Evolutionary conservation across 1,139 yeast species (phyloP).

Genomic region (Pneumocystis wakefieldiae): DNA sequence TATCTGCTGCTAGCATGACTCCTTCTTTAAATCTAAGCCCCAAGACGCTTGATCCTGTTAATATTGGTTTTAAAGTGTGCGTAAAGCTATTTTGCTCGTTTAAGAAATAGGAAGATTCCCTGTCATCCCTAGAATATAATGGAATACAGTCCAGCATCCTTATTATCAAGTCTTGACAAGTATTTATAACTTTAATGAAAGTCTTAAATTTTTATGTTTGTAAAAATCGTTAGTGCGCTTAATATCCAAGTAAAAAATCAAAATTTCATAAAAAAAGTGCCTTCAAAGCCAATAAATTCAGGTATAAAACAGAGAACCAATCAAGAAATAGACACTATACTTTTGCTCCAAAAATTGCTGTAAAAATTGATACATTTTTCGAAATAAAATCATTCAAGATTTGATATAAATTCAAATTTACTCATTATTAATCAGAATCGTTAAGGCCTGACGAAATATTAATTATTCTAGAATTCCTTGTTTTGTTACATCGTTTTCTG

Average conservation of each 20-base stretch:
- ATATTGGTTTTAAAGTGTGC: constrained; percentile 87
- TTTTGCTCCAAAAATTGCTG: too few relatives aligned
- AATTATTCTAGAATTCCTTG: not conserved
- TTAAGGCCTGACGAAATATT: not conserved
- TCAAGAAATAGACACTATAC: too few relatives aligned
- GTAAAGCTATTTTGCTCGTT: not conserved
- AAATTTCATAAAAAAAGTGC: too few relatives aligned
- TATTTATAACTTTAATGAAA: too few relatives aligned
- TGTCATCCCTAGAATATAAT: not conserved
- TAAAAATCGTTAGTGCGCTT: too few relatives aligned
- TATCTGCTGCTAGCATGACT: constrained; percentile 87
- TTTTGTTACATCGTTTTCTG: not conserved
- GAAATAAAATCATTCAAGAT: not conserved
- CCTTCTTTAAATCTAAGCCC: constrained; percentile 86
- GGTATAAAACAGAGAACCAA: too few relatives aligned
- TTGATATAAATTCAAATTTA: not conserved
- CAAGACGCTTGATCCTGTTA: constrained; percentile 91
- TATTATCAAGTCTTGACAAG: not conserved
- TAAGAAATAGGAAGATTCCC: not conserved
- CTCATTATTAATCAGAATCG: not conserved
- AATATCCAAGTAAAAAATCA: too few relatives aligned
- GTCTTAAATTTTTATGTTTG: too few relatives aligned
- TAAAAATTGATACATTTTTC: not conserved
- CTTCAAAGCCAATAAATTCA: too few relatives aligned
- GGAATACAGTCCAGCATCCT: not conserved